A percentile compares a stretch with the other conserved stretches of the same genome.
Conservation (phyloP, 805 yeast genomes). For the Millerago galiae region DNA sequence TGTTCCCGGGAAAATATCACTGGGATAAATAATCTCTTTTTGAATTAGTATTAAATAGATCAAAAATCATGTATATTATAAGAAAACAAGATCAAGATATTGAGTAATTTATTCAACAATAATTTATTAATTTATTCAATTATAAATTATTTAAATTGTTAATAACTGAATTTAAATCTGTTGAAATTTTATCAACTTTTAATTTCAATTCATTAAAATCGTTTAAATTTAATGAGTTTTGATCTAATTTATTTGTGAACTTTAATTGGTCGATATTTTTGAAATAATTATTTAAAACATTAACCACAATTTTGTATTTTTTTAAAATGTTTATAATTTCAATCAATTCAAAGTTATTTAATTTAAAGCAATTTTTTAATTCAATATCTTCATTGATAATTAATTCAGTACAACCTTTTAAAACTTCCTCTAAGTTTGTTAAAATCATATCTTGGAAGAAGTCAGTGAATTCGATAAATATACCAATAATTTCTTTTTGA, state of each 20-base stretch:
- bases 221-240: not conserved
- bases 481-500: conserved; percentile 7
- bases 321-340: not conserved
- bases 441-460: conserved; percentile 9
- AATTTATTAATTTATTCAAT: not conserved
- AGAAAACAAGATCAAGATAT: too few relatives aligned
- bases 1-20: too few relatives aligned
- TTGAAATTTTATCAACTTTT: not conserved
- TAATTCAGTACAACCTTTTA: conserved; percentile 1
- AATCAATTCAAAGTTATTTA: not conserved
- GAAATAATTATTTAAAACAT: conserved; percentile 1
- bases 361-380: not conserved
- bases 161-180: not conserved
- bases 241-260: not conserved
- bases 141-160: not conserved
- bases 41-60: too few relatives aligned
- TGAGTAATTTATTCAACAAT: too few relatives aligned
- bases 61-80: too few relatives aligned
- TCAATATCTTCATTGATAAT: not conserved
- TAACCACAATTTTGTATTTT: conserved; percentile 1
- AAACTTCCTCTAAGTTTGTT: conserved; percentile 5
- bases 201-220: conserved; percentile 2
- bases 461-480: conserved; percentile 7
- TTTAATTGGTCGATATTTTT: not conserved
- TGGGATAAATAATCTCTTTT: too few relatives aligned